Base-by-base conservation (phyloP, 2,329 filamentous ascomycete species). In the Zymoseptoria ardabiliae region DNA sequence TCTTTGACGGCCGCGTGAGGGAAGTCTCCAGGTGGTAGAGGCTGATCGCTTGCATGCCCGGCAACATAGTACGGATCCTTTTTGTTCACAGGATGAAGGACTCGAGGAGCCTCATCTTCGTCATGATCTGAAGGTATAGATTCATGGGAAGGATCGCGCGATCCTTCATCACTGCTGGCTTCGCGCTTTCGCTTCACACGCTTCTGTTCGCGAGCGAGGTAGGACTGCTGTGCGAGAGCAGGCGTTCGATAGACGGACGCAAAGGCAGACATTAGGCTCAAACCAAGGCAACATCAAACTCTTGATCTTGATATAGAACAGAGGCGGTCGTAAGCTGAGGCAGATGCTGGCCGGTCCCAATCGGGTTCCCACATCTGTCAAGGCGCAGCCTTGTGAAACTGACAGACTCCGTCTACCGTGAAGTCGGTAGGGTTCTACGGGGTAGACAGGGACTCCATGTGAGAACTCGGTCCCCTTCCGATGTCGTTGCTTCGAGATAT, bases 1-100 rank as follows among this genome's bases (percentile, higher is more conserved):
- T 64, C 57, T 30, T 60, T 64, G 17, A 65, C 68, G 55, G 76
- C 66, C 28, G 72, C 72, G 64, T 80, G 78, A 41, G 78, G 78
- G 61, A 80, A 80, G 41, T 77, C 76, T 23, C 66, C 61, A 50
- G 70, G 68, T 54, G 78, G 77, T 13, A 78, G 60, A 22, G 71
- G 66, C 50, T 72, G 65, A n/a, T 74, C 68, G 58, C 75, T 69
- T 56, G 71, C 66, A 60, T 74, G 70, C 55, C 76, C 77, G 62
- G 78, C 77, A 58, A 76, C 69, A 67, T 70, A 67, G 60, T 71
- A 70, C 10, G 70, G 71, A 61, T 74, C 72, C 23, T 61, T 72
- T 48, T 59, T 67, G 59, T 66, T 69, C 49, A 71, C 63, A 3
- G 69, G 67, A 50, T 65, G 65, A 3, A 55, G 58, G 22, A 62